Conservation (phyloP, 768 basidiomycete genomes). For the Chlorophyllum brunneum region DNA sequence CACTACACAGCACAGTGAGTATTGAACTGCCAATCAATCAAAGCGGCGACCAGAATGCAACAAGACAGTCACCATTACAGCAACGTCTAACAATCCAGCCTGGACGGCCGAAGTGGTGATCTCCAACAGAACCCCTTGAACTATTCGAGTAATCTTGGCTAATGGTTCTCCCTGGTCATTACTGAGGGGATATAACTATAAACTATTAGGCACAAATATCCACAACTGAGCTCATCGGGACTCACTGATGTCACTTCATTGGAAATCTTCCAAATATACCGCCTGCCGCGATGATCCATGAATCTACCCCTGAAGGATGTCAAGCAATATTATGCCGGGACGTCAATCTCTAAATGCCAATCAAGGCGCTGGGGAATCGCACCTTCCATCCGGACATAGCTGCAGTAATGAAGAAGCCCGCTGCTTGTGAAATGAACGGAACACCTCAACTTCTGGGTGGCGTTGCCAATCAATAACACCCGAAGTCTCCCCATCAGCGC, state of each 20-base stretch:
- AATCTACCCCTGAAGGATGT: conserved; percentile 8
- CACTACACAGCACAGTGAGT: background rate
- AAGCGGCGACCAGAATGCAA: conserved; percentile 18
- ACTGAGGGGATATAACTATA: conserved; percentile 10
- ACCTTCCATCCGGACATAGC: conserved; percentile 14
- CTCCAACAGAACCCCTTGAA: conserved; percentile 11
- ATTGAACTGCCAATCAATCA: conserved; percentile 5
- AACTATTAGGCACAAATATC: background rate
- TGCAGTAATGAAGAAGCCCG: conserved; percentile 14
- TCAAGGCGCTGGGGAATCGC: background rate
- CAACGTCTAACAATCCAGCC: conserved; percentile 15
- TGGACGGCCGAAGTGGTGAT: conserved; percentile 15
- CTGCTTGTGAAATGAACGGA: conserved; percentile 12
- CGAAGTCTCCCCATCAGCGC: conserved; percentile 14
- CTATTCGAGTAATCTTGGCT: conserved; percentile 14
- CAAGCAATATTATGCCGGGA: background rate
- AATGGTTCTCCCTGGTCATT: conserved; percentile 9
- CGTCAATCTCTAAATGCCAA: background rate
- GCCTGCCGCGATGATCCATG: conserved; percentile 11
- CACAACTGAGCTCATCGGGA: background rate
- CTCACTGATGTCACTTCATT: conserved; percentile 13
- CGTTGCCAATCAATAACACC: conserved; percentile 19
- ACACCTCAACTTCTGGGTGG: conserved; percentile 15
- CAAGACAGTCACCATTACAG: conserved; percentile 15
- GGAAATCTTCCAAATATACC: conserved; percentile 14